Conservation (phyloP, 768 basidiomycete genomes). For the Termitomyces sp. region DNA sequence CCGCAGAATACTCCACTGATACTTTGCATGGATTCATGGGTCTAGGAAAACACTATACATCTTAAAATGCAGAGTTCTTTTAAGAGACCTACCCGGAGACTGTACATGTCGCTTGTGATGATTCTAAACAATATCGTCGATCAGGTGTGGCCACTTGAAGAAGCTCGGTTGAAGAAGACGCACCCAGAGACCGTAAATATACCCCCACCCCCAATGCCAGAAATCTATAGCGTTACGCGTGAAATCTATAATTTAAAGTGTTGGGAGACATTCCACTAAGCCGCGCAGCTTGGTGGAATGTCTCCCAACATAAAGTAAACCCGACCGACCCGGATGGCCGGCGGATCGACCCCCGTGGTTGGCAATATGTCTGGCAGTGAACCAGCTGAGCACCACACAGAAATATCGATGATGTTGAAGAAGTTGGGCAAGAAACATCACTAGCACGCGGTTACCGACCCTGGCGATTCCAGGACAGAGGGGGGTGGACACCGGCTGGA, state of each 20-base stretch:
- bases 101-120: slow-evolving; percentile 77
- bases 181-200: slow-evolving; percentile 70
- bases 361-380: too few relatives aligned
- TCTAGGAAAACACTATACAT: slow-evolving; percentile 26
- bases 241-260: not conserved
- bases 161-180: not conserved
- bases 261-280: too few relatives aligned
- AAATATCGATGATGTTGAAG: too few relatives aligned
- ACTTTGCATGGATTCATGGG: slow-evolving; percentile 66
- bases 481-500: too few relatives aligned
- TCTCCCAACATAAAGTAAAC: too few relatives aligned
- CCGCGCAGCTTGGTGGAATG: too few relatives aligned
- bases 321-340: too few relatives aligned
- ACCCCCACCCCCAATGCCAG: slow-evolving; percentile 74
- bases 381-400: too few relatives aligned
- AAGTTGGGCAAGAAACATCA: too few relatives aligned
- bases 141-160: not conserved
- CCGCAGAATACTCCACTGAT: slow-evolving; percentile 66
- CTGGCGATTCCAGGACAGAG: too few relatives aligned
- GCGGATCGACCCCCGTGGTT: too few relatives aligned
- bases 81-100: slow-evolving; percentile 45
- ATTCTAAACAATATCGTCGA: slow-evolving; percentile 46
- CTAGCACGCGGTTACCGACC: too few relatives aligned
- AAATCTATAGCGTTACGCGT: slow-evolving; percentile 33
- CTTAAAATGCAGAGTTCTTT: not conserved